phyloP scores from a whole-genome alignment of 2,329 filamentous ascomycete species.

The Piedraia hortae region DNA sequence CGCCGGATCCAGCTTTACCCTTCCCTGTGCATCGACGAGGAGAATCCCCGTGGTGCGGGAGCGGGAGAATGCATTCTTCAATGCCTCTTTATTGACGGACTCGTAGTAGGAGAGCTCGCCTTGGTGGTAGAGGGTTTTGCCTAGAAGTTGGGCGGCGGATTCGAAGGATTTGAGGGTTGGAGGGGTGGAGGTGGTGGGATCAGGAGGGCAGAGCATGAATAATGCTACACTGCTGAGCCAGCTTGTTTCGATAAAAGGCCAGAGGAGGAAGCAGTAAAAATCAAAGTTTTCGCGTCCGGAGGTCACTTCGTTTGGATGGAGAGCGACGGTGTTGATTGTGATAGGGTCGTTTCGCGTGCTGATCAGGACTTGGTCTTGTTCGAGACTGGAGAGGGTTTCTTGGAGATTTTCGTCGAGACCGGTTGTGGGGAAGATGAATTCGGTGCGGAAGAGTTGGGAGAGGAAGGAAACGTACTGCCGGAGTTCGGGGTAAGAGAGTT shows the following conservation, averaged over 20 bases:
- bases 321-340: constrained; percentile 37
- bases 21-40: constrained; percentile 33
- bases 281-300: constrained; percentile 83
- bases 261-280: constrained; percentile 89
- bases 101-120: constrained; percentile 94
- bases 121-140: constrained; percentile 92
- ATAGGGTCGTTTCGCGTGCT: constrained; percentile 27
- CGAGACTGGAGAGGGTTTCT: constrained; percentile 48
- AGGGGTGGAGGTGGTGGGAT: no score
- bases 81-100: constrained; percentile 89
- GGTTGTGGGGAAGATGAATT: constrained; percentile 87
- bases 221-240: constrained; percentile 80
- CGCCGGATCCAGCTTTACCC: constrained; percentile 32
- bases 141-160: constrained; percentile 47
- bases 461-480: constrained; percentile 63
- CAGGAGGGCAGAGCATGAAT: constrained; percentile 36
- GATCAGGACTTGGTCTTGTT: constrained; percentile 49
- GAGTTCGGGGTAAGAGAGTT: constrained; percentile 36
- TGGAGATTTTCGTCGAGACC: constrained; percentile 57
- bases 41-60: constrained; percentile 84
- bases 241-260: constrained; percentile 86
- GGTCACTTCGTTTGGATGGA: constrained; percentile 47
- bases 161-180: constrained; percentile 24
- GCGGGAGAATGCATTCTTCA: constrained; percentile 73
- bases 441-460: constrained; percentile 75